These are phyloP conservation scores for Suillus discolor DNA, from an alignment of 768 basidiomycete species.

Conservation along the genomic window DNA sequence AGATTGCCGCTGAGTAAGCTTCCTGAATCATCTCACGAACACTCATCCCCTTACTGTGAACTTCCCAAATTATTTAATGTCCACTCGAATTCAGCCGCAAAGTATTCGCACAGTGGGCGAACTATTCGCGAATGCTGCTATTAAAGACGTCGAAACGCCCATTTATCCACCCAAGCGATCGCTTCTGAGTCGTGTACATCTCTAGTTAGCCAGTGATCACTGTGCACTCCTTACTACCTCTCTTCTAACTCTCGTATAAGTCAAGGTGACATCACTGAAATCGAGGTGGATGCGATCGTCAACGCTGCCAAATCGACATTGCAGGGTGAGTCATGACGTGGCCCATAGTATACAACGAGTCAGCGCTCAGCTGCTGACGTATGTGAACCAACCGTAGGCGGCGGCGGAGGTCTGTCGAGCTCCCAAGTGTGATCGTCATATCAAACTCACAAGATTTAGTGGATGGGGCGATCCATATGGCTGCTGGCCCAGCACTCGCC, in stretches of 20 bases:
- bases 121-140: constrained; percentile 47
- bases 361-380: neutral
- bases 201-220: constrained; percentile 52
- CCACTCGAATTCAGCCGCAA: constrained; percentile 31
- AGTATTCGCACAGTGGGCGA: constrained; percentile 59
- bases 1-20: too few relatives aligned
- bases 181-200: constrained; percentile 61
- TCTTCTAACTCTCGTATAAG: constrained; percentile 36
- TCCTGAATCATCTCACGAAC: neutral
- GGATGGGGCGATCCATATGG: constrained; percentile 80
- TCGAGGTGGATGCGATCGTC: constrained; percentile 74
- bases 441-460: constrained; percentile 42
- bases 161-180: constrained; percentile 39
- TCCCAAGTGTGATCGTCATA: neutral
- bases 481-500: constrained; percentile 68
- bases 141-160: constrained; percentile 38
- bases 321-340: constrained; percentile 47
- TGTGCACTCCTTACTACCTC: neutral
- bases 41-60: neutral
- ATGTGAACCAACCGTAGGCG: constrained; percentile 46
- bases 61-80: constrained; percentile 15
- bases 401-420: constrained; percentile 65
- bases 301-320: constrained; percentile 81
- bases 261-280: constrained; percentile 76
- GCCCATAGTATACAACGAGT: constrained; percentile 10